Conservation (phyloP, 2,329 filamentous ascomycete species). For the Diaporthe australafricana region DNA sequence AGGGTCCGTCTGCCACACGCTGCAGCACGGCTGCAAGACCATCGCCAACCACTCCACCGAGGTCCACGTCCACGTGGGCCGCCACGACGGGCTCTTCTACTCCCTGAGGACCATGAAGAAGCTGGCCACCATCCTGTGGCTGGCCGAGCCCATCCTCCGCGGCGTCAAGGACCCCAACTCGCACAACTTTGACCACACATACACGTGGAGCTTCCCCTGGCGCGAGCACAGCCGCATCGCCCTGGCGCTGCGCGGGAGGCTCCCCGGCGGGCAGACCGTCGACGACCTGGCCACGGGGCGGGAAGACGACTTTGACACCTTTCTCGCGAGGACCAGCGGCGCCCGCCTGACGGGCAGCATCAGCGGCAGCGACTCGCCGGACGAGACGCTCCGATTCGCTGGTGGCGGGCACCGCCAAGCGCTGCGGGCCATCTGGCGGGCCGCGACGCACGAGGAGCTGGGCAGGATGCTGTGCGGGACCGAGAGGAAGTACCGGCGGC, state of each 20-base stretch:
- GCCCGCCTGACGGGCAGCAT: not conserved
- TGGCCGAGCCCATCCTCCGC: slow-evolving; percentile 50
- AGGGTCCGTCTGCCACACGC: slow-evolving; percentile 41
- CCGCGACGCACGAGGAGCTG: slow-evolving; percentile 45
- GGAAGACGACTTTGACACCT: slow-evolving; percentile 38
- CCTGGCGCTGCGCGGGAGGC: slow-evolving; percentile 12
- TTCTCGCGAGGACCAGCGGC: slow-evolving; percentile 32
- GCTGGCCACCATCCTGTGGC: slow-evolving; percentile 51
- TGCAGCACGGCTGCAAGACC: slow-evolving; percentile 43
- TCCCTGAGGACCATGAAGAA: slow-evolving; percentile 48
- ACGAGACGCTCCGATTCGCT: slow-evolving; percentile 11
- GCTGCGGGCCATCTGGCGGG: slow-evolving; percentile 46
- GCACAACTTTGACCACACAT: slow-evolving; percentile 51
- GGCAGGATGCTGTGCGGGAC: slow-evolving; percentile 51
- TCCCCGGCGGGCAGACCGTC: slow-evolving; percentile 11
- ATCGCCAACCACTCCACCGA: slow-evolving; percentile 52
- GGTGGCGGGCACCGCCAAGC: slow-evolving; percentile 39
- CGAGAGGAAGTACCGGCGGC: slow-evolving; percentile 47
- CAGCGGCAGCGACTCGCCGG: not conserved
- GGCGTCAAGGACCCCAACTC: slow-evolving; percentile 51
- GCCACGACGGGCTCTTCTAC: slow-evolving; percentile 47
- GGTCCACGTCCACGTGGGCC: slow-evolving; percentile 53
- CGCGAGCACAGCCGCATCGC: slow-evolving; percentile 49
- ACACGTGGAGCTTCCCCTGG: slow-evolving; percentile 52
- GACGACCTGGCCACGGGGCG: slow-evolving; percentile 27